A percentile compares a stretch with the other conserved stretches of the same genome.
Evolutionary conservation across 495 filamentous ascomycete species (phyloP).

Genomic region (Recurvomyces mirabilis): DNA sequence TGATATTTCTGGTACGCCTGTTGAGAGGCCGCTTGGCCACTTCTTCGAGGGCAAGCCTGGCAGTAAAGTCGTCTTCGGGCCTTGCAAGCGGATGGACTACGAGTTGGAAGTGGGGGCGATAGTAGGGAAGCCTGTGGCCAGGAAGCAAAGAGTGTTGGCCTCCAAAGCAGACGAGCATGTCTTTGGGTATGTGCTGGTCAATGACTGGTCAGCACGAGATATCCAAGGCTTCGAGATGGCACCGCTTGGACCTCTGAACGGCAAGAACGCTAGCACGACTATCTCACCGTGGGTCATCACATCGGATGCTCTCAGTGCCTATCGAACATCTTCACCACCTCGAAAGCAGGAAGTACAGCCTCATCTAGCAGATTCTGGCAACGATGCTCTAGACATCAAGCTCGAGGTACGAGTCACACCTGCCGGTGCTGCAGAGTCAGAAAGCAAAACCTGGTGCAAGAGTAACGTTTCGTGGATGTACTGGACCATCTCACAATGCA

Average conservation of each 20-base stretch:
- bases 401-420: conserved; percentile 5
- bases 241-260: conserved; percentile 27
- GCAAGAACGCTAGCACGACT: conserved; percentile 27
- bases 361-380: conserved; percentile 10
- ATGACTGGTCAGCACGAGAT: conserved; percentile 86
- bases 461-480: conserved; percentile 21
- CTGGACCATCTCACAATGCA: conserved; percentile 23
- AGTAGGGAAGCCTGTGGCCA: conserved; percentile 13
- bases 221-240: conserved; percentile 74
- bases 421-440: neutral
- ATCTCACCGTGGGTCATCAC: conserved; percentile 27
- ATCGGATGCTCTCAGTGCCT: conserved; percentile 22
- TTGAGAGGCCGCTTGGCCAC: conserved; percentile 23
- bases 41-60: conserved; percentile 16
- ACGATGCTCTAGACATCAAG: conserved; percentile 9
- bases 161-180: conserved; percentile 61
- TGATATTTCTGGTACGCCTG: conserved; percentile 61
- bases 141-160: conserved; percentile 27
- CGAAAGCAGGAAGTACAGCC: neutral
- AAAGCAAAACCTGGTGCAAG: conserved; percentile 2
- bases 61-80: conserved; percentile 18
- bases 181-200: conserved; percentile 78
- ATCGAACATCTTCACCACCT: conserved; percentile 6
- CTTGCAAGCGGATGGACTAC: conserved; percentile 25
- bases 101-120: conserved; percentile 26